Evolutionary conservation across 2,329 filamentous ascomycete genomes (phyloP).

Genomic region (Emergomyces pasteurianus): DNA sequence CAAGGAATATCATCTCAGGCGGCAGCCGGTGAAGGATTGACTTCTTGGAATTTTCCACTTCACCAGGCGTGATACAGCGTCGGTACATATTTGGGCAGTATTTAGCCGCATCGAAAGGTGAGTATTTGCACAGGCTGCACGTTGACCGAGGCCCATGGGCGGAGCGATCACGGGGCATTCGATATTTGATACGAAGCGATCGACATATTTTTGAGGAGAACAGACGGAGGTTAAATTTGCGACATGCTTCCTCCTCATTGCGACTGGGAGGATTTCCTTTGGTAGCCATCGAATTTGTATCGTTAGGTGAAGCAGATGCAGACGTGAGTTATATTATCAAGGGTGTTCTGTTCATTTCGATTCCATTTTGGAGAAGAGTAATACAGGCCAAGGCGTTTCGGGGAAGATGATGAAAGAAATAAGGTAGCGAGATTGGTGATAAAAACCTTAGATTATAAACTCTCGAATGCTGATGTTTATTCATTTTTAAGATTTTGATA

Average conservation of each 20-base stretch:
- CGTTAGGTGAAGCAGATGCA: too few species aligned
- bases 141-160: background rate
- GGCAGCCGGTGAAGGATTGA: background rate
- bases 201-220: background rate
- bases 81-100: background rate
- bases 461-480: too few species aligned
- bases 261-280: background rate
- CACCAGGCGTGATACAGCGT: background rate
- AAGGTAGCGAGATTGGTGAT: too few species aligned
- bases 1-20: background rate
- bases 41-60: background rate
- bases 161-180: background rate
- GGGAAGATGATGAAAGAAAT: too few species aligned
- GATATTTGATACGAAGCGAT: background rate
- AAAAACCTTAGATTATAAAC: too few species aligned
- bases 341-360: too few species aligned
- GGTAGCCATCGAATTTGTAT: too few species aligned
- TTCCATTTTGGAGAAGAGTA: too few species aligned
- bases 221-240: background rate
- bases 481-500: too few species aligned
- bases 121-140: background rate
- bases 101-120: background rate
- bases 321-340: too few species aligned
- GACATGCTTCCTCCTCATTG: background rate
- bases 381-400: too few species aligned